Evolutionary conservation across 1,284 basidiomycete species (phyloP).

Genomic region (Cutaneotrichosporon cutaneum): DNA sequence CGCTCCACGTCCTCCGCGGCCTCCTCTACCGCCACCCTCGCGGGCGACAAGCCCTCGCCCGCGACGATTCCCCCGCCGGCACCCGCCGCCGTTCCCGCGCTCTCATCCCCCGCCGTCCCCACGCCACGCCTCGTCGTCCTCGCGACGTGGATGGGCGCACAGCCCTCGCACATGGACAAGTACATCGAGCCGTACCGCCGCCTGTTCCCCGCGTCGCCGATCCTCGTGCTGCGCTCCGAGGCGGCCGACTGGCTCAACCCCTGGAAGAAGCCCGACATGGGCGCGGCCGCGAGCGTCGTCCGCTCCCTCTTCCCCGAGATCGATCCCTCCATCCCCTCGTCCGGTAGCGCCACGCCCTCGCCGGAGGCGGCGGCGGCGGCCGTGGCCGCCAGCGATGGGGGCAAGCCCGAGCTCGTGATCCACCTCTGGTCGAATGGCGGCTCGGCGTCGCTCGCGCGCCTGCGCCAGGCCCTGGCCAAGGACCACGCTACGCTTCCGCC

Average conservation of each 20-base stretch:
- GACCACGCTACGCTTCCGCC: slow-evolving; percentile 3
- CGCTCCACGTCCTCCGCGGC: background rate
- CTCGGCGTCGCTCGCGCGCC: slow-evolving; percentile 1
- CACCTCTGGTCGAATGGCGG: slow-evolving; percentile 27
- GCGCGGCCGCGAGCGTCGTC: slow-evolving; percentile 1
- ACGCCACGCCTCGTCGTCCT: slow-evolving; percentile 21
- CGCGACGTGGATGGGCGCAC: slow-evolving; percentile 26
- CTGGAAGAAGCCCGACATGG: background rate
- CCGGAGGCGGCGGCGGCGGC: background rate
- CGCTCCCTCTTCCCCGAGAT: slow-evolving; percentile 7
- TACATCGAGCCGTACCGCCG: slow-evolving; percentile 20
- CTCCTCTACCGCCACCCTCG: background rate
- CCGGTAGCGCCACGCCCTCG: background rate
- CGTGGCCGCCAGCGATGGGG: background rate
- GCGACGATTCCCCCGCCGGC: background rate
- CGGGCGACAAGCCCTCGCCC: background rate
- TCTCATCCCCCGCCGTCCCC: background rate
- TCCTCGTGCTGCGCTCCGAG: slow-evolving; percentile 21
- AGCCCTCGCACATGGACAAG: slow-evolving; percentile 18
- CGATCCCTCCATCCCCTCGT: no score
- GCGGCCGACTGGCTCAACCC: slow-evolving; percentile 10
- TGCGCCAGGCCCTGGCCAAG: slow-evolving; percentile 4
- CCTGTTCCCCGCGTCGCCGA: slow-evolving; percentile 17
- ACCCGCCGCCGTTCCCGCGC: background rate
- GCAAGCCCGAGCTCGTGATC: slow-evolving; percentile 14